A percentile compares a stretch with the other conserved stretches of the same genome.
Conservation (phyloP, 768 basidiomycete species). For the Amanita molliuscula region DNA sequence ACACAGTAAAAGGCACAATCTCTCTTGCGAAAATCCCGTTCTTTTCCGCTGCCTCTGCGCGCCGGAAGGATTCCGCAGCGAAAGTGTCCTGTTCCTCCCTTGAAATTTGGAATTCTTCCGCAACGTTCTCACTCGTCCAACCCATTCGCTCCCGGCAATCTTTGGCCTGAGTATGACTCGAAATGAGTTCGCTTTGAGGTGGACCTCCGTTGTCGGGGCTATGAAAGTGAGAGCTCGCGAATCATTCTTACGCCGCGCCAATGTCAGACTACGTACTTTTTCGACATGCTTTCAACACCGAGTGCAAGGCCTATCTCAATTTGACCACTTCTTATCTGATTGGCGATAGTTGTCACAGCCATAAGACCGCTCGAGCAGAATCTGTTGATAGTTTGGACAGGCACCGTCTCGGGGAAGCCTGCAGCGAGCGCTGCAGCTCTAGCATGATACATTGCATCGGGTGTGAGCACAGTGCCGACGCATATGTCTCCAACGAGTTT, state of each 20-base stretch:
- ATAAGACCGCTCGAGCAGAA: conserved; percentile 85
- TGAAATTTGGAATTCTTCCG: conserved; percentile 58
- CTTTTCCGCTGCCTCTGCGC: conserved; percentile 66
- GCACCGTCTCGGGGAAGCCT: conserved; percentile 70
- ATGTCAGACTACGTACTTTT: conserved; percentile 35
- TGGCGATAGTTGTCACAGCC: conserved; percentile 69
- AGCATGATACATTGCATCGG: conserved; percentile 58
- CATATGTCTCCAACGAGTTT: conserved; percentile 64
- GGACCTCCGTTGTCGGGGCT: conserved; percentile 61
- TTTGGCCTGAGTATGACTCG: conserved; percentile 39
- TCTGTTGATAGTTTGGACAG: conserved; percentile 65
- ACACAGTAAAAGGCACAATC: conserved; percentile 69
- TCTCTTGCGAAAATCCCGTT: conserved; percentile 55
- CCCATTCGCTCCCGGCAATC: conserved; percentile 74
- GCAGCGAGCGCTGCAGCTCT: conserved; percentile 70
- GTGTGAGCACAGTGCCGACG: conserved; percentile 67
- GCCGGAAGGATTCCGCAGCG: conserved; percentile 68
- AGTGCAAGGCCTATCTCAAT: conserved; percentile 73
- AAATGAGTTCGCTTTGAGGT: conserved; percentile 50
- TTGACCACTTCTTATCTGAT: conserved; percentile 68
- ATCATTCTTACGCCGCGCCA: neutral
- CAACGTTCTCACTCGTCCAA: conserved; percentile 86
- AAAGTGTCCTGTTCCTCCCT: conserved; percentile 69
- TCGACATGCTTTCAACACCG: conserved; percentile 83
- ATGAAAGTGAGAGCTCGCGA: conserved; percentile 7